Evolutionary conservation across 805 yeast genomes (phyloP), one percentile per base, ranked within the genome.

Genomic region (Danielozyma ontarioensis): DNA sequence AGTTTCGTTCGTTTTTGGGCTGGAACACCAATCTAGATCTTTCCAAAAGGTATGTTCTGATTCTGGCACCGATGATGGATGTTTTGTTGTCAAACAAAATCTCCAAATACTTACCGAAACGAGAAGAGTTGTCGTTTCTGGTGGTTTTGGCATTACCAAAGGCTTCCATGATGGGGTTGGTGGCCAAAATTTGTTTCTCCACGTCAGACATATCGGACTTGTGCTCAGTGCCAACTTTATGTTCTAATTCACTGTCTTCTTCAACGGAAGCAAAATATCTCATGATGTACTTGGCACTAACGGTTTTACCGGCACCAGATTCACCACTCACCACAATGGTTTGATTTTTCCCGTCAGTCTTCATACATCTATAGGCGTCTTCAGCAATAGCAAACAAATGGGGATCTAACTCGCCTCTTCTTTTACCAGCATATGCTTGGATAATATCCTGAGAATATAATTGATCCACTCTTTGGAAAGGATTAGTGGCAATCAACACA

Each of bases 281-380:
- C 97, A 90, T 90, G 44, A 90, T 90, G 59, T 85, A 90, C 57
- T 90, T 90, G 25, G 98, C 98, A 42, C 93, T 80, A 27, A 90
- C 97, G 4, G 97, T 93, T 53, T 90, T 93, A 59, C 98, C 98
- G 18, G 98, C 97, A 61, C 98, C 98, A 5, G 96, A 85, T 63
- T 90, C 98, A 63, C 98, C 98, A 48, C 89, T 79, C 13, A 90
- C 97, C 13, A 90, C 96, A 42, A 90, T 89, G 1, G 98, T 90
- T 64, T 90, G 98, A 64, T 90, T 89, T 48, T 77, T 72, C 26
- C 75, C 68, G 48, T 87, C 94, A 31, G 80, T 72, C 51, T 84
- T 83, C 98, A 90, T 90, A 54, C 95, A 82, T 50, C 96, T 74
- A 57, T 88, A 89, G 4, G 97, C 97, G 51, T 93, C 97, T 60